Conservation (phyloP, 306 rosid species). For the Gillenia trifoliata region DNA sequence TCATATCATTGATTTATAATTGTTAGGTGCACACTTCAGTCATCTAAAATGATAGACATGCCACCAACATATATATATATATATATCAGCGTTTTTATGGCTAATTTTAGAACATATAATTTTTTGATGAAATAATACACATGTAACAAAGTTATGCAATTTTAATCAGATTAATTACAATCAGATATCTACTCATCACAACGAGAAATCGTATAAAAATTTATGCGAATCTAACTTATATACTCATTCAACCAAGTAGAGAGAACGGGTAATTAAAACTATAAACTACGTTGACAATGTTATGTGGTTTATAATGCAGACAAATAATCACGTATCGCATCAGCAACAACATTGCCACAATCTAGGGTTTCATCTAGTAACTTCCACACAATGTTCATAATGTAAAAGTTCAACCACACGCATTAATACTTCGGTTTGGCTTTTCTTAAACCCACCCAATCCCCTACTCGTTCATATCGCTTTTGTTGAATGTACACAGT, state of each 20-base stretch:
- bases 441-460: conserved; percentile 27
- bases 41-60: neutral
- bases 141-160: no score
- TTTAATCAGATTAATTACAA: no score
- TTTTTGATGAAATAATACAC: no score
- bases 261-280: no score
- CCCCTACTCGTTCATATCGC: conserved; percentile 5
- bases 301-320: neutral
- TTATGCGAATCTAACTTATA: no score
- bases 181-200: no score
- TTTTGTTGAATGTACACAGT: neutral
- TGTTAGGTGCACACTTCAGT: neutral
- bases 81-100: neutral
- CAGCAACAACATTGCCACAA: neutral
- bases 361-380: neutral
- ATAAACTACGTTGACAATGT: neutral
- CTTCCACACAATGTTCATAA: neutral
- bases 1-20: no score
- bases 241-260: no score
- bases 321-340: neutral
- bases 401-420: neutral
- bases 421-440: conserved; percentile 1
- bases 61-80: neutral
- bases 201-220: no score
- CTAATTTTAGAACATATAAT: neutral